Conservation (phyloP, 2,329 filamentous ascomycete genomes). For the Penicillium sp. region DNA sequence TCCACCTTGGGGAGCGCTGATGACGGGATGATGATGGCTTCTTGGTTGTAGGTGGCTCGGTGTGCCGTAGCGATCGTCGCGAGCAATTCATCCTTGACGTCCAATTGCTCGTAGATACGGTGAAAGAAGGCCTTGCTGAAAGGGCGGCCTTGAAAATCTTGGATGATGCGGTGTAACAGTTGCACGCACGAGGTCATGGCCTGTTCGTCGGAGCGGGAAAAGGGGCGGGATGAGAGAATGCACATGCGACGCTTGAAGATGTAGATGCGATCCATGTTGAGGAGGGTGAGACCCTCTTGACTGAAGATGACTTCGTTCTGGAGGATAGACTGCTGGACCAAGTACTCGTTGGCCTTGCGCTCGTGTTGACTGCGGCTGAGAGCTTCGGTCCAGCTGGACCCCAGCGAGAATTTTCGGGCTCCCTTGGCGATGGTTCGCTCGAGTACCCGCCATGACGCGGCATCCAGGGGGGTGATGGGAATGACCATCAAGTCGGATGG, state of each 20-base stretch:
- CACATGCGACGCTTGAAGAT: slow-evolving; percentile 40
- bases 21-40: slow-evolving; percentile 35
- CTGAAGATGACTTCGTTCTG: slow-evolving; percentile 43
- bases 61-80: slow-evolving; percentile 33
- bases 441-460: slow-evolving; percentile 26
- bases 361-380: slow-evolving; percentile 32
- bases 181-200: slow-evolving; percentile 37
- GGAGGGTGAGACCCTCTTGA: slow-evolving; percentile 39
- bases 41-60: slow-evolving; percentile 28
- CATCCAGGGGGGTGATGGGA: slow-evolving; percentile 30
- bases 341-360: slow-evolving; percentile 35
- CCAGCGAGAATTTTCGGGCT: slow-evolving; percentile 34
- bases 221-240: slow-evolving; percentile 28
- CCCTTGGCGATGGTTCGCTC: slow-evolving; percentile 33
- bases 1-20: slow-evolving; percentile 10
- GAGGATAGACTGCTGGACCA: slow-evolving; percentile 38
- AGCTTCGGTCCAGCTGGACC: slow-evolving; percentile 35
- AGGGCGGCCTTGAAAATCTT: slow-evolving; percentile 36
- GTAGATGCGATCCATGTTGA: slow-evolving; percentile 43
- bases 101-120: slow-evolving; percentile 39
- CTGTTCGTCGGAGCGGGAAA: slow-evolving; percentile 25
- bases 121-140: slow-evolving; percentile 42
- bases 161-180: slow-evolving; percentile 37
- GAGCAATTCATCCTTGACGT: slow-evolving; percentile 34
- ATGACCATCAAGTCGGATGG: slow-evolving; percentile 36